phyloP scores from a whole-genome alignment of 2,329 filamentous ascomycete genomes.

The Colletotrichum navitas region DNA sequence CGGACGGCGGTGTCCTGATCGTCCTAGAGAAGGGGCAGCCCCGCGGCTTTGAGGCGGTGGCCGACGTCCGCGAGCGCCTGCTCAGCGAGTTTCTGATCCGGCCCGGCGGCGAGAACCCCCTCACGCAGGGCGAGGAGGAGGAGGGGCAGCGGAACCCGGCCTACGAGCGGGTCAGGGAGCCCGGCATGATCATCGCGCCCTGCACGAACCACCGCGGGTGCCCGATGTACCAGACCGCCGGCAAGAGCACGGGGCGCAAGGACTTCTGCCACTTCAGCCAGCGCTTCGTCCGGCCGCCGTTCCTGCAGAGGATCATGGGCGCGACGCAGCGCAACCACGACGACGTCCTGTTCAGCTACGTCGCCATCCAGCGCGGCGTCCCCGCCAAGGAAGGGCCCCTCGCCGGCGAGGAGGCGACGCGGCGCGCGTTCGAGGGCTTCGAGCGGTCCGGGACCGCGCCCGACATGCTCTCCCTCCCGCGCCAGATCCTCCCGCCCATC shows the following conservation, averaged over 20 bases:
- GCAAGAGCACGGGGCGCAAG: slow-evolving; percentile 79
- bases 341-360: slow-evolving; percentile 90
- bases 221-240: slow-evolving; percentile 85
- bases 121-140: slow-evolving; percentile 48
- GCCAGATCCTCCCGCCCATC: slow-evolving; percentile 82
- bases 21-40: slow-evolving; percentile 92
- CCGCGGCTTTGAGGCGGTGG: slow-evolving; percentile 91
- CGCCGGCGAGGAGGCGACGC: slow-evolving; percentile 69
- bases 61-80: slow-evolving; percentile 83
- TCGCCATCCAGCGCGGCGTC: slow-evolving; percentile 85
- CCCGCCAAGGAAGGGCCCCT: slow-evolving; percentile 46
- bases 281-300: slow-evolving; percentile 85
- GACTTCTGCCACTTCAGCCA: slow-evolving; percentile 94
- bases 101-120: slow-evolving; percentile 58
- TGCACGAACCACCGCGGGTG: slow-evolving; percentile 92
- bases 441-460: slow-evolving; percentile 62
- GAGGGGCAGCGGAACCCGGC: slow-evolving; percentile 56
- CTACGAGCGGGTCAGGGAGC: slow-evolving; percentile 62
- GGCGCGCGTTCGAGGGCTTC: slow-evolving; percentile 79
- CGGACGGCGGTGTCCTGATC: slow-evolving; percentile 87
- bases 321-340: slow-evolving; percentile 83
- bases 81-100: slow-evolving; percentile 80
- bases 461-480: slow-evolving; percentile 79
- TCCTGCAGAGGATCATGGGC: slow-evolving; percentile 81
- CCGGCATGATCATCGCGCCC: slow-evolving; percentile 75